Percentiles rank a stretch among this genome's conserved stretches.
Conservation (phyloP, 257 asterid genomes). For the Solanum rostratum region DNA sequence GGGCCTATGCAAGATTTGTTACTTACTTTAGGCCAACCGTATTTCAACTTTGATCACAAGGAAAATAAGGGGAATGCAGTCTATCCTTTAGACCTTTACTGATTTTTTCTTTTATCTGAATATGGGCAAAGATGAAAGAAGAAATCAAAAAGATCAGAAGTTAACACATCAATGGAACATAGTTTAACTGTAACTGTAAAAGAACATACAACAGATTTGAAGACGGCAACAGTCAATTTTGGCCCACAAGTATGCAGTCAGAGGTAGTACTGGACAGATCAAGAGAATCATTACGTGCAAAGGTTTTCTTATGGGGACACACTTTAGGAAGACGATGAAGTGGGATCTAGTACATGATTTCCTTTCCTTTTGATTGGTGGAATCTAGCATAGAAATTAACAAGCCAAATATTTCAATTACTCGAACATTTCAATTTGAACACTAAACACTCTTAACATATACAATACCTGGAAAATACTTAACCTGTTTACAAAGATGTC, state of each 20-base stretch:
- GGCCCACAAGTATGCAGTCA: neutral
- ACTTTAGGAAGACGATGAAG: neutral
- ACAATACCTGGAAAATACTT: neutral
- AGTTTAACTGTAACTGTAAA: neutral
- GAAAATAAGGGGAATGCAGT: neutral
- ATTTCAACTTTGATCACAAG: neutral
- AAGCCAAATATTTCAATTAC: neutral
- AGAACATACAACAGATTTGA: neutral
- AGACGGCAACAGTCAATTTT: neutral
- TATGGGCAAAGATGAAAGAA: neutral
- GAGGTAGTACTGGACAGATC: neutral
- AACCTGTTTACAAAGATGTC: neutral
- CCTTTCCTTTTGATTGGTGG: neutral
- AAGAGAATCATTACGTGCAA: neutral
- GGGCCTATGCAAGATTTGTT: neutral
- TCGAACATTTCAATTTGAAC: neutral
- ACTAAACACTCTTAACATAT: neutral
- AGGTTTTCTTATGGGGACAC: neutral
- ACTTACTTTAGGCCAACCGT: neutral
- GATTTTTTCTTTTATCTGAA: neutral
- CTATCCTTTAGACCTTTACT: neutral
- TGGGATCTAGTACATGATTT: neutral
- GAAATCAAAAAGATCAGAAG: neutral
- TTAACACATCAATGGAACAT: neutral
- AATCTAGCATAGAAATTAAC: neutral